Base-by-base conservation (phyloP, 2,329 filamentous ascomycete species). In the Decorospora gaudefroyi region DNA sequence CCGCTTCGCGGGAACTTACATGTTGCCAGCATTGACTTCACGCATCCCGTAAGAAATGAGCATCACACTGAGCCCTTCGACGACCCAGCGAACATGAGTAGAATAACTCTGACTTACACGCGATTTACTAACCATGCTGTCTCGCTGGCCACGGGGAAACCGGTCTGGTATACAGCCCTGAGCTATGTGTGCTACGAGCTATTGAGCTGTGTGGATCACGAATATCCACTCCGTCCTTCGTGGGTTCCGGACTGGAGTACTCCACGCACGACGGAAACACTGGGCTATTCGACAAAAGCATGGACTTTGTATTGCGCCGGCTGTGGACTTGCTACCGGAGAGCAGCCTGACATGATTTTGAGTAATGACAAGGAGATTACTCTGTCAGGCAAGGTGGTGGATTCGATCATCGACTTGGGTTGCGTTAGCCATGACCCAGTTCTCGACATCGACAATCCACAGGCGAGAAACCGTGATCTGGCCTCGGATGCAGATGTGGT, bases 211-310 rank as follows among this genome's bases (percentile, higher is more conserved):
- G 53, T 63, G 9, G 60, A 64, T 31, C 52, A 59, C 22, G 57
- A 57, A 1, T n/a, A 22, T 4, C 58, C 56, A 12, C 23, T 55
- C 1, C 19, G 17, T 10, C 55, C 55, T 10, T 63, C 61, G 1
- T 64, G 61, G 58, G 30, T 58, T 8, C 61, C 60, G 1, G 59
- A 62, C 15, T 63, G 61, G 60, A 55, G 45, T 19, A 31, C 31
- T 2, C 40, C 48, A 8, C 59, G 59, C 8, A 46, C 53, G 4
- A 65, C 60, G 7, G 47, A 56, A 13, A 38, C 54, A 3, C 19
- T 64, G 4, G 60, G 51, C 11, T 60, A 53, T 22, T 57, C 45
- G 13, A 62, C 57, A 1, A 61, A 49, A 28, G 45, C 55, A 6
- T 49, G 47, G 49, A 37, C 49, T 15, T 16, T 62, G 6, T 64